phyloP scores from a whole-genome alignment of 257 asterid genomes.

The Solanum paucissectum region DNA sequence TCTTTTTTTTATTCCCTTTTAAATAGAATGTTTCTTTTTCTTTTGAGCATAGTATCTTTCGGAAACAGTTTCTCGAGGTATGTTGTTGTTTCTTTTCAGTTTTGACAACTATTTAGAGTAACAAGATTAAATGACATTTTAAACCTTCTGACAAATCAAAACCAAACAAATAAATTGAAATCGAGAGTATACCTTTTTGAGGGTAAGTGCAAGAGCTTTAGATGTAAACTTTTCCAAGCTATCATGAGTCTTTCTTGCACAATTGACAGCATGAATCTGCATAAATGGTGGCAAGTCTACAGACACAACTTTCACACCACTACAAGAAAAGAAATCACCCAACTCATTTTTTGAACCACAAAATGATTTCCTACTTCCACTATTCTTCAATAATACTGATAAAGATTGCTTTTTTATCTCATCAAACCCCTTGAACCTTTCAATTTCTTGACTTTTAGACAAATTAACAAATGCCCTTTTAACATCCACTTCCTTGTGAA shows the following conservation, averaged over 20 bases:
- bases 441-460: slow-evolving; percentile 23
- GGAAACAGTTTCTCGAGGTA: no score
- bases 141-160: neutral
- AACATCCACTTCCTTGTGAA: slow-evolving; percentile 19
- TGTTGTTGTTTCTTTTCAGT: neutral
- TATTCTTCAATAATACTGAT: slow-evolving; percentile 12
- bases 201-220: slow-evolving; percentile 73
- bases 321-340: slow-evolving; percentile 48
- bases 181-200: slow-evolving; percentile 41
- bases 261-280: slow-evolving; percentile 88
- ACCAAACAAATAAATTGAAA: neutral
- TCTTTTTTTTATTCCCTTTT: no score
- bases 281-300: slow-evolving; percentile 92
- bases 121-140: neutral
- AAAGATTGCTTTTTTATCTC: slow-evolving; percentile 11
- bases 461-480: slow-evolving; percentile 18
- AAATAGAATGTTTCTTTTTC: no score
- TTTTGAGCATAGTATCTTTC: no score
- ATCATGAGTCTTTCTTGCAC: slow-evolving; percentile 74
- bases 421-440: slow-evolving; percentile 17
- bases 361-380: slow-evolving; percentile 57
- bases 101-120: neutral
- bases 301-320: slow-evolving; percentile 72
- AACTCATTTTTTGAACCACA: slow-evolving; percentile 59
- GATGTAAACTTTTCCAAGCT: slow-evolving; percentile 92